Conservation (phyloP, 2,329 filamentous ascomycete species). For the Beauveria australis region DNA sequence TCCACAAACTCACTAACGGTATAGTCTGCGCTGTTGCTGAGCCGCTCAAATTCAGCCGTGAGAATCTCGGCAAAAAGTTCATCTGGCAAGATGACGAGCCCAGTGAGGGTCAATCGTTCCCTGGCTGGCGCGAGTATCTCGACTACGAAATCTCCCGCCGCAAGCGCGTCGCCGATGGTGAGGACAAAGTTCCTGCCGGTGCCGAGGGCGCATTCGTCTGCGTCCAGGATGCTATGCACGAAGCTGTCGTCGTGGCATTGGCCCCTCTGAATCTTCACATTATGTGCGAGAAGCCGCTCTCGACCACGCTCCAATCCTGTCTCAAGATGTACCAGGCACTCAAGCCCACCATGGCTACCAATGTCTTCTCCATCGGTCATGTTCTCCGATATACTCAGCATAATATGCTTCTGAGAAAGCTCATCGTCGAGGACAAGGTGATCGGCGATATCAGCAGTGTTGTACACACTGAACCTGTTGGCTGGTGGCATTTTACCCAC, state of each 20-base stretch:
- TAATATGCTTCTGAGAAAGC: constrained; percentile 72
- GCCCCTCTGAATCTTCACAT: constrained; percentile 67
- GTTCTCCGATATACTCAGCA: constrained; percentile 90
- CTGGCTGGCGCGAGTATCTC: constrained; percentile 69
- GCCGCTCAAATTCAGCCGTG: constrained; percentile 68
- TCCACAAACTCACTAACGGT: constrained; percentile 56
- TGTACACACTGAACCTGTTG: constrained; percentile 89
- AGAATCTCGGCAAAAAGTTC: constrained; percentile 59
- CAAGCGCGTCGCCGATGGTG: constrained; percentile 39
- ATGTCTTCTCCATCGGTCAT: constrained; percentile 84
- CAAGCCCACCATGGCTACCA: constrained; percentile 22
- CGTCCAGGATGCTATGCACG: constrained; percentile 83
- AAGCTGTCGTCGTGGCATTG: constrained; percentile 67
- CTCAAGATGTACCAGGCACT: constrained; percentile 62
- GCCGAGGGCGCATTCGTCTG: constrained; percentile 56
- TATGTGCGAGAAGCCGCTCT: constrained; percentile 92
- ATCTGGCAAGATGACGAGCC: constrained; percentile 57
- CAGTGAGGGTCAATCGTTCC: constrained; percentile 58
- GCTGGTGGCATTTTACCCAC: constrained; percentile 93
- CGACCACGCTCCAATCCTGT: constrained; percentile 70
- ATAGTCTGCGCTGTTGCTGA: constrained; percentile 74
- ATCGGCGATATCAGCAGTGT: constrained; percentile 82
- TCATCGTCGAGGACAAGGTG: constrained; percentile 65
- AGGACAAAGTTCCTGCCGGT: constrained; percentile 38
- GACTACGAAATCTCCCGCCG: constrained; percentile 60